These are phyloP conservation scores for Nakaseomyces sp. DNA, from an alignment of 1,139 yeast genomes.

Conservation along the genomic window DNA sequence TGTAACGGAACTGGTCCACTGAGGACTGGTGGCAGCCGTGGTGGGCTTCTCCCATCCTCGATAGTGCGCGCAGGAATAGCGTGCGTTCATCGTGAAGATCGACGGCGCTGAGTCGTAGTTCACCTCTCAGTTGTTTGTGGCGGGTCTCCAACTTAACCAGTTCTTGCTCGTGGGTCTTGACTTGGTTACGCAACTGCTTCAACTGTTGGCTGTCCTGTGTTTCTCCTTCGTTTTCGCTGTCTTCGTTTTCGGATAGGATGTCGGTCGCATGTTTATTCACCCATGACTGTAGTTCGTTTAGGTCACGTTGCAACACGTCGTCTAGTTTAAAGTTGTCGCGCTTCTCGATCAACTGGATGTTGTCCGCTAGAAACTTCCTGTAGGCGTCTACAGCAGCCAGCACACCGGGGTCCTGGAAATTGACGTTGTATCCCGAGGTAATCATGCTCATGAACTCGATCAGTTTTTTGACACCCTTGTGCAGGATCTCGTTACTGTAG, in stretches of 20 bases:
- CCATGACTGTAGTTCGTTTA: conserved; percentile 14
- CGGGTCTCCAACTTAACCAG: not conserved
- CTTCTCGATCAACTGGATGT: conserved; percentile 9
- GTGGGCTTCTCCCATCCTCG: not conserved
- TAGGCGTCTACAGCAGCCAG: conserved; percentile 58
- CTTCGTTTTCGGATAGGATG: not conserved
- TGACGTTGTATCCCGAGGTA: conserved; percentile 63
- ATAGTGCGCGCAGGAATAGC: not conserved
- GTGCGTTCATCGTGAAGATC: not conserved
- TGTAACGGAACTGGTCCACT: conserved; percentile 2
- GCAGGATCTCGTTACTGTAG: conserved; percentile 12
- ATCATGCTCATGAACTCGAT: conserved; percentile 22
- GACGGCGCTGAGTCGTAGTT: not conserved
- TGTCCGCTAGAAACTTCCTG: conserved; percentile 39
- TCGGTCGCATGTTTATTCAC: conserved; percentile 13
- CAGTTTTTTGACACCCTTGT: conserved; percentile 15
- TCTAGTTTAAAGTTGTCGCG: conserved; percentile 15
- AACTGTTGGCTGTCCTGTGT: not conserved
- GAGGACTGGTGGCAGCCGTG: not conserved
- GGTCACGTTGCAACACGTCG: conserved; percentile 12
- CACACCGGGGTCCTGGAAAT: conserved; percentile 84
- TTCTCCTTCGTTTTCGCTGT: conserved; percentile 3
- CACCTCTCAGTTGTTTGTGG: not conserved
- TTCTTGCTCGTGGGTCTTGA: not conserved
- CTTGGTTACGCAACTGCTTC: not conserved